phyloP scores from a whole-genome alignment of 2,329 filamentous ascomycete genomes.

The Alternaria viburni region DNA sequence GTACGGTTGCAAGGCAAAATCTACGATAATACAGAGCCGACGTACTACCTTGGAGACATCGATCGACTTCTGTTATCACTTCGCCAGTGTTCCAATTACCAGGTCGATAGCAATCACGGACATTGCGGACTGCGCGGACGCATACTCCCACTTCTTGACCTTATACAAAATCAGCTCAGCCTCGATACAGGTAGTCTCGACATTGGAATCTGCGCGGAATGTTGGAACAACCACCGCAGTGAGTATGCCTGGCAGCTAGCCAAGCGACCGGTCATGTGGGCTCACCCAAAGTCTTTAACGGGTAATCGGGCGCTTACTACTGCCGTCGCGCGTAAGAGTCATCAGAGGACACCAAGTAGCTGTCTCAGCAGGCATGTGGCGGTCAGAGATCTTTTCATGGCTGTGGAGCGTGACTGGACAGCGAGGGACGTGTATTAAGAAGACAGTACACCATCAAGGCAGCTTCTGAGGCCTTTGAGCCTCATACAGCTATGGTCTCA shows the following conservation, averaged over 20 bases:
- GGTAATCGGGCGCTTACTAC: slow-evolving; percentile 24
- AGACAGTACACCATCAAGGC: not conserved
- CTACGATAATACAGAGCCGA: slow-evolving; percentile 46
- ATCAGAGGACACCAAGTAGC: slow-evolving; percentile 30
- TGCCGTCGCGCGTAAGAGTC: slow-evolving; percentile 22
- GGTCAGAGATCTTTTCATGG: slow-evolving; percentile 50
- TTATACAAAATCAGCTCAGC: slow-evolving; percentile 58
- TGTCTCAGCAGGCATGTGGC: slow-evolving; percentile 42
- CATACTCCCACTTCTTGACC: slow-evolving; percentile 70
- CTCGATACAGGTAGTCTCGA: slow-evolving; percentile 43
- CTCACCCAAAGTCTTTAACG: slow-evolving; percentile 27
- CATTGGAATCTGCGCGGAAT: slow-evolving; percentile 54
- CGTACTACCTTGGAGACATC: slow-evolving; percentile 67
- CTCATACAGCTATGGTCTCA: not conserved
- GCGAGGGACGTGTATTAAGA: not conserved
- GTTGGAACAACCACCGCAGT: slow-evolving; percentile 50
- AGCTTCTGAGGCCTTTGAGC: not conserved
- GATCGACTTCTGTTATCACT: slow-evolving; percentile 65
- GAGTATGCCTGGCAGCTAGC: slow-evolving; percentile 53
- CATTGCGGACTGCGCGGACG: slow-evolving; percentile 74
- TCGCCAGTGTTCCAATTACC: slow-evolving; percentile 72
- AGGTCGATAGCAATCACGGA: slow-evolving; percentile 74
- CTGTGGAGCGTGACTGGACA: slow-evolving; percentile 47
- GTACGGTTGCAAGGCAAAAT: slow-evolving; percentile 61
- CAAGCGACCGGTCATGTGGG: slow-evolving; percentile 56